Evolutionary conservation across 1,284 basidiomycete genomes (phyloP).

Genomic region (Cryptococcus sp.): DNA sequence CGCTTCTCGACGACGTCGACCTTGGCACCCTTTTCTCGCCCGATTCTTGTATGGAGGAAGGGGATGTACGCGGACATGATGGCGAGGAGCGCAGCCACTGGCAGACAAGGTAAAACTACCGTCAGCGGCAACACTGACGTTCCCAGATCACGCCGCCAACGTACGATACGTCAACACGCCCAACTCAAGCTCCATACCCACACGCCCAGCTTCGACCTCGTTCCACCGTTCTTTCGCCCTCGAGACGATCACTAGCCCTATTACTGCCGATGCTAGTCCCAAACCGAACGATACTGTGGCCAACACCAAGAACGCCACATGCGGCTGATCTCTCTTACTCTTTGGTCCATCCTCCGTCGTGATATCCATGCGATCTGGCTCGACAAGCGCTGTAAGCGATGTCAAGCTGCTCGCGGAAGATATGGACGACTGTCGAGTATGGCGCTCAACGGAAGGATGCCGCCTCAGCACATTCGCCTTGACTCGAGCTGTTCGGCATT

Average conservation of each 20-base stretch:
- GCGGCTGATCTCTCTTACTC: not conserved
- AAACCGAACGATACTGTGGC: constrained; percentile 1
- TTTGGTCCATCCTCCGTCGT: not conserved
- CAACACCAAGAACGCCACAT: constrained; percentile 1
- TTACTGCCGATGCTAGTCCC: constrained; percentile 1
- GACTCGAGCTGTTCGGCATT: not conserved
- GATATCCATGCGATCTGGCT: not conserved
- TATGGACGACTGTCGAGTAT: not conserved
- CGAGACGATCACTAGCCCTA: constrained; percentile 8
- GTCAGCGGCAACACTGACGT: not conserved
- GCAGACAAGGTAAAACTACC: constrained; percentile 7
- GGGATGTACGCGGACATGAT: constrained; percentile 1
- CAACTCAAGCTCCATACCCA: constrained; percentile 10
- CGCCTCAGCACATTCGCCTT: not conserved
- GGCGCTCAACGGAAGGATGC: not conserved
- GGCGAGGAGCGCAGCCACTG: constrained; percentile 6
- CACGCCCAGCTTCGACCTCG: constrained; percentile 4
- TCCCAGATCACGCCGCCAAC: not conserved
- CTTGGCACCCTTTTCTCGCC: not conserved
- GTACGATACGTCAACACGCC: constrained; percentile 13
- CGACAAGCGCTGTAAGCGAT: not conserved
- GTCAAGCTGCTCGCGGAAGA: not conserved
- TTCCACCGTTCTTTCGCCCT: constrained; percentile 8
- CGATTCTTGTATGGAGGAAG: not conserved
- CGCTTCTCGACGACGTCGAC: not conserved